Base-by-base conservation (phyloP, 2,329 filamentous ascomycete species). In the Pseudogymnoascus sp. region DNA sequence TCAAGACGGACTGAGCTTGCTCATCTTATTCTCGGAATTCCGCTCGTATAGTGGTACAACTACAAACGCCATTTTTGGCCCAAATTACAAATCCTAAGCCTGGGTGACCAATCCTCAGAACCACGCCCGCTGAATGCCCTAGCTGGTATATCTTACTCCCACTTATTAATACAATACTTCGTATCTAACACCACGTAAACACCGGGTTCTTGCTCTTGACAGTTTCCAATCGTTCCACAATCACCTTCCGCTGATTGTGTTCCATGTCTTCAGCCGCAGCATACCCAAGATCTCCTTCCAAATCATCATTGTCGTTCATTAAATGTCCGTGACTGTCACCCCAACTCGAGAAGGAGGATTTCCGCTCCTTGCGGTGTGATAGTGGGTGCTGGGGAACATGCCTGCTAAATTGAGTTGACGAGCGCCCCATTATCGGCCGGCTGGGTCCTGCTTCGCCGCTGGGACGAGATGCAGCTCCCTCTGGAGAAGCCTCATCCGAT, bases 161-260 rank as follows among this genome's bases (percentile, higher is more conserved):
- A 44, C 60, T 35, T 35, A 62, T 62, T 46, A 46, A 46, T 64
- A 56, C 29, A 56, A 33, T 33, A 33, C 29, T 21, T 56, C 10
- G 50, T 59, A 65, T 64, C 79, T 79, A 97, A 80, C 95, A 99
- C 90, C 95, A 99, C 50, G 90, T 96, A 76, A 99, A 99, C 33
- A 99, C 92, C 1, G 95, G 95, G 73, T 96, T 96, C 74, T 89
- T 89, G 73, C 88, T 91, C 82, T 97, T 97, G 66, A 99, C 95
- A 65, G 93, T 90, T 80, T 99, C 95, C 64, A 99, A 78, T 67
- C 95, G 83, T 80, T 99, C 95, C 59, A 99, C 93, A 79, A 99
- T 97, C 59, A 99, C 95, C 76, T 95, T 96, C 70, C 93, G 85
- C 74, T 89, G 87, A 71, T 92, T 90, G 11, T 90, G 90, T 76